Base-by-base conservation (phyloP, 2,329 filamentous ascomycete genomes). In the Nothophaeocryptopus gaeumannii region DNA sequence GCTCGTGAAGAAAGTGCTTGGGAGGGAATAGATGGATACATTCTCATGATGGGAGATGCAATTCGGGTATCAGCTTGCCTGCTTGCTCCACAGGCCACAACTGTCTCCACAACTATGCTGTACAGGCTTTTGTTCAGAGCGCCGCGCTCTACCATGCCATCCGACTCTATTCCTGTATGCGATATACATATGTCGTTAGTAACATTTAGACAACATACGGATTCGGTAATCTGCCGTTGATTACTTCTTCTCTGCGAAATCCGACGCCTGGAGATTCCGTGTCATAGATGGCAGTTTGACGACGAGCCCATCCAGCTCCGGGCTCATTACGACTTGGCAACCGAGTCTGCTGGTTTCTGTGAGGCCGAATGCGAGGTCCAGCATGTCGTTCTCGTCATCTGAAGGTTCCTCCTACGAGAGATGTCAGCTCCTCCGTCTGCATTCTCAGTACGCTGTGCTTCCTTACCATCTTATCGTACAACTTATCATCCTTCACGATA, bases 241-340 rank as follows among this genome's bases (percentile, higher is more conserved):
- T 51, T 61, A 60, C 51, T 65, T 55, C 57, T 71, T 72, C 49
- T 67, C 66, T 29, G 62, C 67, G 55, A 99, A 99, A 72, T 99
- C 93, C 70, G 89, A 95, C 11, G 89, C 89, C 74, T 99, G 93
- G 72, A 99, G 65, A 67, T 99, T 99, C 69, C 93, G 80, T 58
- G 93, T 97, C 90, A 96, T 96, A 33, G 83, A 84, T 10, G 93
- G 93, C 64, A 99, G 73, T 70, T 82, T 87, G 30, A 99, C 89
- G 39, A 83, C 82, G 63, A 99, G 58, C 0, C 93, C 93, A 67
- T 97, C 88, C 57, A 97, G 72, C 60, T 95, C 89, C 71, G 89
- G 90, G 52, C 77, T 86, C 92, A 99, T 96, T 67, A 82, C 78
- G 20, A 99, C 88, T 75, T 96, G 91, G 69, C 91, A 96, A 0